Evolutionary conservation across 164 flowering plant species (phyloP).

Genomic region (Kingdonia uniflora): DNA sequence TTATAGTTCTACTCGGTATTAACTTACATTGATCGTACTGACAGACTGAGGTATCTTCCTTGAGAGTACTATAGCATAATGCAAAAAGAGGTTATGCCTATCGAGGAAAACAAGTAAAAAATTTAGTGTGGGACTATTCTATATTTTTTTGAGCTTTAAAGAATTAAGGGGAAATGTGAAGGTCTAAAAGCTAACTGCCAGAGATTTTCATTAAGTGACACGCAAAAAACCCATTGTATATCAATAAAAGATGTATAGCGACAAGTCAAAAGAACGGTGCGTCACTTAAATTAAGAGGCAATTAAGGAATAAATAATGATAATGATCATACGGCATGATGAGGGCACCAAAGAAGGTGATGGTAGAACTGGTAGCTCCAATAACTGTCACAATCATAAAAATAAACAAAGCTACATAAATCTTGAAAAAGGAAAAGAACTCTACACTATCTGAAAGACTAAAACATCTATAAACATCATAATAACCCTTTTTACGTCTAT

Average conservation of each 20-base stretch:
- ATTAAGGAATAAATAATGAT: not conserved
- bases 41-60: constrained; percentile 78
- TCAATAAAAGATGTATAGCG: too few relatives aligned
- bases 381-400: constrained; percentile 31
- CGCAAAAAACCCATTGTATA: too few relatives aligned
- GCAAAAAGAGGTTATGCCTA: constrained; percentile 94
- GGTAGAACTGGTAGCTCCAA: constrained; percentile 83
- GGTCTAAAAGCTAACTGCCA: too few relatives aligned
- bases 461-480: not conserved
- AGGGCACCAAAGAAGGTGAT: constrained; percentile 93
- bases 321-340: constrained; percentile 87
- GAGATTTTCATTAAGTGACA: too few relatives aligned
- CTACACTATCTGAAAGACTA: too few relatives aligned
- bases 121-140: not conserved
- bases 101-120: constrained; percentile 7
- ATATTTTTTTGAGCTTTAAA: too few relatives aligned
- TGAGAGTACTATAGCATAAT: constrained; percentile 89
- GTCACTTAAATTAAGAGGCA: too few relatives aligned
- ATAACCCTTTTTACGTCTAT: too few relatives aligned
- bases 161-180: too few relatives aligned
- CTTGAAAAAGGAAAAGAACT: too few relatives aligned
- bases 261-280: too few relatives aligned
- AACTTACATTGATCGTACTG: constrained; percentile 54
- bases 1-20: too few relatives aligned
- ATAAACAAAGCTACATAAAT: not conserved